Evolutionary conservation across 1,284 basidiomycete species (phyloP).

Genomic region (Trichosporon faecale): DNA sequence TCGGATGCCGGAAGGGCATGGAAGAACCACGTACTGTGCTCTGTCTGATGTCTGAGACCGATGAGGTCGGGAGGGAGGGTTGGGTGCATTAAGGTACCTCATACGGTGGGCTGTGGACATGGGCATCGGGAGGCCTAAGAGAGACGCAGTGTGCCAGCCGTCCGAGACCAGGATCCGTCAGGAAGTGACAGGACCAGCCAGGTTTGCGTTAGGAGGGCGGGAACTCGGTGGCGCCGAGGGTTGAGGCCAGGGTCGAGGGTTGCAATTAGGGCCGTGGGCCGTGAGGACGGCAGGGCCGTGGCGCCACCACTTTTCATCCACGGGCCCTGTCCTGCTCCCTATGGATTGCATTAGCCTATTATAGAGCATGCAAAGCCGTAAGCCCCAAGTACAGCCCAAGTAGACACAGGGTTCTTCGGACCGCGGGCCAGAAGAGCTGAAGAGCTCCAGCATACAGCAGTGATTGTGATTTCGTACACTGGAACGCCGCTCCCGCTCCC

Average conservation of each 20-base stretch:
- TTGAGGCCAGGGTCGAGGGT: background rate
- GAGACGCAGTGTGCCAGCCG: background rate
- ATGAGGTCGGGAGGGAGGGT: background rate
- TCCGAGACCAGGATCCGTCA: background rate
- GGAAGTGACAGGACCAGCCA: background rate
- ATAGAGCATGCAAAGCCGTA: background rate
- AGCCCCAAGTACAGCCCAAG: background rate
- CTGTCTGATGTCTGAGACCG: background rate
- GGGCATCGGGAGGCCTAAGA: background rate
- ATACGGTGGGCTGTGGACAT: background rate
- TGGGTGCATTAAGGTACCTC: background rate
- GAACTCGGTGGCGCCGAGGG: slow-evolving; percentile 6
- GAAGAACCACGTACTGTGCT: background rate
- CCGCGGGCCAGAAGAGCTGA: background rate
- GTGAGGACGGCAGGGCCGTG: background rate
- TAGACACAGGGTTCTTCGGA: background rate
- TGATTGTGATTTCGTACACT: background rate
- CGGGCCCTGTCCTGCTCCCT: background rate
- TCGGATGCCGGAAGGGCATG: background rate
- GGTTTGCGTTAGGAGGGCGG: slow-evolving; percentile 2
- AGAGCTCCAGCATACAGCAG: background rate
- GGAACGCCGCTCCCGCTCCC: background rate
- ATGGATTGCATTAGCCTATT: slow-evolving; percentile 5
- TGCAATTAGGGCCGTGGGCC: background rate
- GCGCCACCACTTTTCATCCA: slow-evolving; percentile 8